Evolutionary conservation across 2,329 filamentous ascomycete species (phyloP), one percentile per base, ranked within the genome.

Genomic region (Epichloe brachyelytri): DNA sequence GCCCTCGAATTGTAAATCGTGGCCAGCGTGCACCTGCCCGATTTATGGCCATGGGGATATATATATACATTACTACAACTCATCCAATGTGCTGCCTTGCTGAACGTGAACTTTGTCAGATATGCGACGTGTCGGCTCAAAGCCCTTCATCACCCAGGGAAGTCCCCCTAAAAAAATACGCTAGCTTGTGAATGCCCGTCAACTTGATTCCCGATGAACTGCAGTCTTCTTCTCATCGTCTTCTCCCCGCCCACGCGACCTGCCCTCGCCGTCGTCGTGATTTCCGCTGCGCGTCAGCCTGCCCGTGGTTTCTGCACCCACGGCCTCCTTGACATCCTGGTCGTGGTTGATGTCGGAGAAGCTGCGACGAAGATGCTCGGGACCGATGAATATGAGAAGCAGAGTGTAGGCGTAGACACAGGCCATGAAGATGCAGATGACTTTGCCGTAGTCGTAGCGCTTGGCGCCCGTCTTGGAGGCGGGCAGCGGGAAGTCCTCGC

Each of bases 371-470:
- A 78, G 60, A 52, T 76, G 70, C 66, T 80, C 77, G 1, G 77
- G 77, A 0, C 85, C 85, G 3, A 86, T 43, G 10, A 86, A 64
- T 0, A 82, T 83, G 50, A 88, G 62, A 5, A 80, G 1, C 38
- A 82, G 73, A n/a, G 78, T 71, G 53, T 80, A 82, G 26, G 62
- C 75, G 58, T 78, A 95, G 1, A 94, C 88, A 58, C 84, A 88
- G 1, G 76, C 89, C 85, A 95, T 89, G 68, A 95, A 95, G 61
- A 94, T 93, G 62, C 83, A 88, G 56, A 95, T 91, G 10, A 94
- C 88, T 58, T 83, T 83, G 39, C 87, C 88, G 58, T 94, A 94
- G 53, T 87, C 71, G 64, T 84, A 88, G 3, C 84, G 72, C 45
- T 68, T 65, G 34, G 68, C 64, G 0, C 70, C 74, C 1, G 67